Evolutionary conservation across 257 asterid genomes (phyloP).

Genomic region (Scutellaria baicalensis): DNA sequence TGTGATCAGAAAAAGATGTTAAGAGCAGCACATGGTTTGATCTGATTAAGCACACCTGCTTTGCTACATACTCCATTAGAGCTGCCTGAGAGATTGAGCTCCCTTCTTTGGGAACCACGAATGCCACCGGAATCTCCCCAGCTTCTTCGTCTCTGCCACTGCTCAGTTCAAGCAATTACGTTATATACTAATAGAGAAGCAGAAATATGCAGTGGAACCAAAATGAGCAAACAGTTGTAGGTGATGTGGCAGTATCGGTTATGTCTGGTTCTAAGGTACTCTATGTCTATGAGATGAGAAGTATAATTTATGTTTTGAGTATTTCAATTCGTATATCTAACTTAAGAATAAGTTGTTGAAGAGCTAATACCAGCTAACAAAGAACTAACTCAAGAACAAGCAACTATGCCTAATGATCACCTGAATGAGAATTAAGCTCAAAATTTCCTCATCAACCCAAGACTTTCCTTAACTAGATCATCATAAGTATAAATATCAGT

Average conservation of each 20-base stretch:
- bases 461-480: not conserved
- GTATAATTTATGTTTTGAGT: not conserved
- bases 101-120: conserved; percentile 51
- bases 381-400: not conserved
- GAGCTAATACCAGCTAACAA: not conserved
- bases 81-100: conserved; percentile 39
- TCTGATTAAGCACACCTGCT: conserved; percentile 35
- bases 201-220: not conserved
- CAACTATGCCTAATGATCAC: too few relatives aligned
- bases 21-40: not conserved
- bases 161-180: not conserved
- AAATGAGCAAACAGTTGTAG: not conserved
- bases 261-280: too few relatives aligned
- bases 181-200: not conserved
- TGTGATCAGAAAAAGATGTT: not conserved
- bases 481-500: not conserved
- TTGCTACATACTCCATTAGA: conserved; percentile 53
- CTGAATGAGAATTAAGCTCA: too few relatives aligned
- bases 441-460: not conserved
- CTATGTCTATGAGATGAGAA: too few relatives aligned
- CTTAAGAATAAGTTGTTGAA: not conserved
- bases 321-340: not conserved
- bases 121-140: conserved; percentile 90
- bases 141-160: conserved; percentile 68
- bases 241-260: too few relatives aligned